phyloP scores from a whole-genome alignment of 2,329 filamentous ascomycete species.

The Diaporthe aspalathi region DNA sequence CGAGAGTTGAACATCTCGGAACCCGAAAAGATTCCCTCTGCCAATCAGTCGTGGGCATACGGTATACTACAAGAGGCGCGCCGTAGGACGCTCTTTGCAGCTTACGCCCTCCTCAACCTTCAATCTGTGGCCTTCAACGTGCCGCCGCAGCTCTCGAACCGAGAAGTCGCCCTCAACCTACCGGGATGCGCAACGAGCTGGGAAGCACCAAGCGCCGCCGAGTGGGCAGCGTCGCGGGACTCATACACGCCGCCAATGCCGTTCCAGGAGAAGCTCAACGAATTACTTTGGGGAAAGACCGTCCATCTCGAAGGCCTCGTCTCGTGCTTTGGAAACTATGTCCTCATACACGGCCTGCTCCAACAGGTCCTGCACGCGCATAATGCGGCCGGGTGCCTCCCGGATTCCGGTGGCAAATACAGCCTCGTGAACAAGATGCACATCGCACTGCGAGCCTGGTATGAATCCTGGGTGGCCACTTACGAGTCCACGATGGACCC shows the following conservation, averaged over 20 bases:
- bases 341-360: constrained; percentile 1
- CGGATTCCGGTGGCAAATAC: background rate
- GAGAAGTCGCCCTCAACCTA: constrained; percentile 64
- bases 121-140: constrained; percentile 73
- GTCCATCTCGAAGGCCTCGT: background rate
- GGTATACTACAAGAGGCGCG: constrained; percentile 37
- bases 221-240: constrained; percentile 55
- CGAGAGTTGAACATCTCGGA: background rate
- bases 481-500: constrained; percentile 66
- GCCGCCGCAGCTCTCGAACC: constrained; percentile 66
- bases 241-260: constrained; percentile 33
- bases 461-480: constrained; percentile 62
- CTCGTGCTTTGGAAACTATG: constrained; percentile 2
- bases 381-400: background rate
- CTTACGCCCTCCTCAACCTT: constrained; percentile 63
- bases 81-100: constrained; percentile 65
- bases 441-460: constrained; percentile 61
- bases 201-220: constrained; percentile 61
- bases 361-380: background rate
- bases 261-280: background rate
- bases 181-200: constrained; percentile 66
- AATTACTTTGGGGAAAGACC: background rate
- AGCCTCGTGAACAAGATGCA: constrained; percentile 52
- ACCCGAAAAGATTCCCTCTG: background rate
- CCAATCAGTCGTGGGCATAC: constrained; percentile 1